phyloP scores from a whole-genome alignment of 2,329 filamentous ascomycete species.

The Hypoxylon sp. region DNA sequence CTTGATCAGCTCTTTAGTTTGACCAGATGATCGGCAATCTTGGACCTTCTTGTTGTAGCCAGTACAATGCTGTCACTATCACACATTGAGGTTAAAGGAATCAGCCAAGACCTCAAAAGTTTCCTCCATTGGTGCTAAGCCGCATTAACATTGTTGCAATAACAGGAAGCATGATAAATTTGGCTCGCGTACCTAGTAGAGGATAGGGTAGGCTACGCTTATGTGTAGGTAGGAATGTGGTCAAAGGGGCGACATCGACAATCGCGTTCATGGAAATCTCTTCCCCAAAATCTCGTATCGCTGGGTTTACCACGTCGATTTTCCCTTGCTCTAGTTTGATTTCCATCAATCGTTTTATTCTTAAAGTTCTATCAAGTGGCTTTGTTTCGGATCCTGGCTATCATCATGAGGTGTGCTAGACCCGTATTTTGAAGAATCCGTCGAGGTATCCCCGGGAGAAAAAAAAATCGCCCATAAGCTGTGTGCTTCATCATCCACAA shows the following conservation, averaged over 20 bases:
- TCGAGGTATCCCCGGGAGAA: constrained; percentile 16
- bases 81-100: constrained; percentile 21
- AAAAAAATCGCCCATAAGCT: constrained; percentile 15
- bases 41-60: constrained; percentile 12
- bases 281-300: constrained; percentile 17
- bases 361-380: neutral
- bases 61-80: constrained; percentile 28
- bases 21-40: constrained; percentile 12
- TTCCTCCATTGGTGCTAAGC: constrained; percentile 28
- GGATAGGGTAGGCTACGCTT: constrained; percentile 14
- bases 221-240: constrained; percentile 12
- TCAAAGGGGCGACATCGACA: constrained; percentile 21
- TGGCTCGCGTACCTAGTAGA: neutral
- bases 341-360: neutral
- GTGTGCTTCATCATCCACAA: constrained; percentile 1
- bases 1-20: constrained; percentile 13
- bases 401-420: constrained; percentile 30
- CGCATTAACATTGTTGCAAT: constrained; percentile 21
- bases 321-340: constrained; percentile 5
- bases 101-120: constrained; percentile 26
- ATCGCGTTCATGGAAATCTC: constrained; percentile 30
- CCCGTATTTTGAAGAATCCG: constrained; percentile 19
- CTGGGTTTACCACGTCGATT: constrained; percentile 20
- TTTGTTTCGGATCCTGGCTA: constrained; percentile 4
- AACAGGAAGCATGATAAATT: constrained; percentile 21